These are phyloP conservation scores for Microbotryomycetes sp. DNA, from an alignment of 1,284 basidiomycete species.

Conservation along the genomic window DNA sequence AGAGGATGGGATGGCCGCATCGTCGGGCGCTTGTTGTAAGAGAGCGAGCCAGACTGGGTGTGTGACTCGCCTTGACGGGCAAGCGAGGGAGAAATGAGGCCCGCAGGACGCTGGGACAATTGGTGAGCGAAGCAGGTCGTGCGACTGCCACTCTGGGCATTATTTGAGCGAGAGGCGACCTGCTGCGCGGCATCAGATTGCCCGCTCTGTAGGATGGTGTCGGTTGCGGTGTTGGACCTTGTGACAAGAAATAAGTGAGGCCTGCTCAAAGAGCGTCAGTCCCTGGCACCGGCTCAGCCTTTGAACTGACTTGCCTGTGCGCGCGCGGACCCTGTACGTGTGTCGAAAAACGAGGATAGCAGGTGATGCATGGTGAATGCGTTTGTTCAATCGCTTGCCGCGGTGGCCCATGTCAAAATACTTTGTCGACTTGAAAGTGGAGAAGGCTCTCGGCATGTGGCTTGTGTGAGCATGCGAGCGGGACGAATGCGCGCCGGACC, in stretches of 20 bases:
- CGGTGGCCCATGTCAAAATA: background rate
- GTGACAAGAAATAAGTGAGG: background rate
- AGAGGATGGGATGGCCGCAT: constrained; percentile 10
- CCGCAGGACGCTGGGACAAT: no score
- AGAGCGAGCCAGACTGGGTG: background rate
- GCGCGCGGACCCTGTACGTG: background rate
- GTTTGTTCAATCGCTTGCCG: background rate
- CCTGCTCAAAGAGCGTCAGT: background rate
- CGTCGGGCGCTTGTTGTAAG: background rate
- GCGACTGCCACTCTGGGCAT: background rate
- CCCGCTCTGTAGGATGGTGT: background rate
- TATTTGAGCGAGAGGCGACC: background rate
- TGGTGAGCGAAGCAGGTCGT: background rate
- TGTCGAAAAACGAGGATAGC: background rate
- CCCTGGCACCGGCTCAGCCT: no score
- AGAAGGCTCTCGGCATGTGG: no score
- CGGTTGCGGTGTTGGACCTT: background rate
- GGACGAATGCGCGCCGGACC: no score
- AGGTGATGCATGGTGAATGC: background rate
- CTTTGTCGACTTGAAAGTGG: background rate
- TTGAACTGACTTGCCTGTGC: background rate
- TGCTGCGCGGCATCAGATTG: background rate
- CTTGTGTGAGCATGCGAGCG: no score
- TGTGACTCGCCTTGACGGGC: background rate
- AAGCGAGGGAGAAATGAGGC: background rate